Base-by-base conservation (phyloP, 1,284 basidiomycete genomes). In the Ceratobasidium sp. region DNA sequence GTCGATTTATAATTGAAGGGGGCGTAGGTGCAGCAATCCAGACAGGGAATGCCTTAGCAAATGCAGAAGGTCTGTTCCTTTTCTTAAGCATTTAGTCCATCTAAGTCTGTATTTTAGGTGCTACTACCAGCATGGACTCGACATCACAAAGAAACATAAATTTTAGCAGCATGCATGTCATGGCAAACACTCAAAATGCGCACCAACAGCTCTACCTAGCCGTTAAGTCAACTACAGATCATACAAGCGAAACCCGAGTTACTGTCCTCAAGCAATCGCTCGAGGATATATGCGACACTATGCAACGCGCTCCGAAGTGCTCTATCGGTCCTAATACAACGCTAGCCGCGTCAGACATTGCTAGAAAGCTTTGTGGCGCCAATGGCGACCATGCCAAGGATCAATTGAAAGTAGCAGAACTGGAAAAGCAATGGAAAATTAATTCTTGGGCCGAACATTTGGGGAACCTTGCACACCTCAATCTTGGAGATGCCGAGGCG, bases 181-280 rank as follows among this genome's bases (percentile, higher is more conserved):
- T 52, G 46, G 62, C 62, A 14, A 65, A 65, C 48, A 48, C 62
- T 8, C 2, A n/a, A 52, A 23, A 21, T 21, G 36, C 28, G 21
- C 62, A 65, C 23, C 6, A 65, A 16, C 62, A 52, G 36, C 62
- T 65, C n/a, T 65, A 65, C 23, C 48, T 65, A 32, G 62, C 62
- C 21, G 62, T 65, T 21, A n/a, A 65, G 34, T 65, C 62, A 53
- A 65, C 62, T 32, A 52, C 62, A 36, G 48, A 65, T 52, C 62
- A 65, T 41, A 65, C 62, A 50, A 65, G 62, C 21, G 21, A 65
- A 52, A 65, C 62, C 4, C 62, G 52, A 65, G 62, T 65, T 52
- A 26, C 43, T 53, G 62, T 53, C 5, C 48, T 65, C 12, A 34
- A 53, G 26, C n/a, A n/a, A 28, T 48, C 48, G 21, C 39, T 65